Percentiles rank a stretch among this genome's conserved stretches.
phyloP scores from a whole-genome alignment of 1,284 basidiomycete species.

The Puccinia sorghi region DNA sequence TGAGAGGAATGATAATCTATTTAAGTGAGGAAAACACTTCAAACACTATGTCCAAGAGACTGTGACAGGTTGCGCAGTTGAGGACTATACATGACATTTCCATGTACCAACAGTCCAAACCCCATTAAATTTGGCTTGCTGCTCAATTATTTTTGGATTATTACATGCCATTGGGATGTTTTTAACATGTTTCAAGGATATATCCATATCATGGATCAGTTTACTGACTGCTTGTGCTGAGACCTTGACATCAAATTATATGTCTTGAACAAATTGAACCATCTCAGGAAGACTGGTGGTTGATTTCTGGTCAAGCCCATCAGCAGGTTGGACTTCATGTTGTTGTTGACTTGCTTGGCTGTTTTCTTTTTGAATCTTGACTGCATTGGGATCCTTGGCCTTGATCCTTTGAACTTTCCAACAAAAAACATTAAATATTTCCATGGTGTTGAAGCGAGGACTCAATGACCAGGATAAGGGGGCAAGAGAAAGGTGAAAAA shows the following conservation, averaged over 20 bases:
- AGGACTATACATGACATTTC: too few species aligned
- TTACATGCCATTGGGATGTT: slow-evolving; percentile 21
- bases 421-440: not conserved
- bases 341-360: slow-evolving; percentile 5
- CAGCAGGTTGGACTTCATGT: not conserved
- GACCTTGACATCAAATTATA: not conserved
- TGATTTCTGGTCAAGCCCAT: slow-evolving; percentile 4
- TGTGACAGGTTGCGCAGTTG: too few species aligned
- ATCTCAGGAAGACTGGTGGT: not conserved
- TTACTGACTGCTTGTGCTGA: slow-evolving; percentile 9
- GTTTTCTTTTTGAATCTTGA: slow-evolving; percentile 4
- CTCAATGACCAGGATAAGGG: too few species aligned
- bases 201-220: slow-evolving; percentile 13
- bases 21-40: too few species aligned
- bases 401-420: slow-evolving; percentile 2
- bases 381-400: not conserved
- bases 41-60: too few species aligned
- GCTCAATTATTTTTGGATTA: not conserved
- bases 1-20: too few species aligned
- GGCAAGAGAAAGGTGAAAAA: too few species aligned
- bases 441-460: not conserved
- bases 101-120: too few species aligned
- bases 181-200: slow-evolving; percentile 15
- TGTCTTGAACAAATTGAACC: not conserved
- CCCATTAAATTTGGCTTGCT: not conserved